Base-by-base conservation (phyloP, 2,329 filamentous ascomycete species). In the Xylaria sp. region DNA sequence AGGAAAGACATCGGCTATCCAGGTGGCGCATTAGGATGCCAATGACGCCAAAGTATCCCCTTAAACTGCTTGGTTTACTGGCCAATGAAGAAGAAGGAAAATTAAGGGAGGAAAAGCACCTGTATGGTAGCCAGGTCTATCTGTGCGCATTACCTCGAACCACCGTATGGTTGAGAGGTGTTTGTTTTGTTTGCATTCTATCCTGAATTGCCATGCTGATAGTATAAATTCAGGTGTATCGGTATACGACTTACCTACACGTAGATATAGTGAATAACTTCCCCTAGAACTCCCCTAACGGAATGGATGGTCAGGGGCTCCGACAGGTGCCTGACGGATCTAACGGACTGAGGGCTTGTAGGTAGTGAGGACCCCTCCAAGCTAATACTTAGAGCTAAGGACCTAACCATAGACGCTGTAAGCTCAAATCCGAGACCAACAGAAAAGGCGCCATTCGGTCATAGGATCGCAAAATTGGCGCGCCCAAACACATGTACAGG, bases 381-480 rank as follows among this genome's bases (percentile, higher is more conserved):
- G 31, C 53, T 33, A 22, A 47, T 22, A 15, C n/a, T 25, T 20
- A n/a, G 25, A 39, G 3, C 10, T 54, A 54, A 20, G 20, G 47
- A 6, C 27, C 27, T 27, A 42, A 38, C 20, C 13, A n/a, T n/a
- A 49, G 36, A 61, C 22, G 17, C 11, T 45, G 47, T 9, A 57
- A 60, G 38, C 55, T 62, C 50, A 27, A 65, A 62, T 62, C 47
- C 22, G 5, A n/a, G 60, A 13, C 22, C 15, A 54, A n/a, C 47
- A 5, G 17, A 54, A 39, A 68, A 66, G 62, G 51, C 66, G 66
- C 66, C 63, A 68, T 63, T 56, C n/a, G 45, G 36, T 44, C 58
- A 45, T 31, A 15, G 49, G n/a, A 68, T 63, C 63, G 59, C 66
- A 60, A 56, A 63, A 68, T 68, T 39, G 25, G 53, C 57, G 53